Percentiles rank a stretch among this genome's conserved stretches.
Conservation (phyloP, 1,139 yeast genomes). For the Taphrina sp. region DNA sequence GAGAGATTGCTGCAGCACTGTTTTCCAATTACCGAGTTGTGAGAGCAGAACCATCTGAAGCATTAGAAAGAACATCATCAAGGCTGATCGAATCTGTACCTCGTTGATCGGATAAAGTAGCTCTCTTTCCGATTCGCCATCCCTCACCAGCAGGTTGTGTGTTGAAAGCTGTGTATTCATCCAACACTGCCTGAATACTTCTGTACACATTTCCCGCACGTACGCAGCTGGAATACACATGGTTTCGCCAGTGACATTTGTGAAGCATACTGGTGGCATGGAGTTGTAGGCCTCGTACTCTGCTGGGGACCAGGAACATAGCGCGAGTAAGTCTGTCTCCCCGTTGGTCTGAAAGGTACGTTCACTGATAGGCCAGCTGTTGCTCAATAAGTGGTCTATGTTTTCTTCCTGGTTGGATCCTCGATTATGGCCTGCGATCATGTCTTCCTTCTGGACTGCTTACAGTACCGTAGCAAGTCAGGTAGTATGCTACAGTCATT, state of each 20-base stretch:
- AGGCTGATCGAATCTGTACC: neutral
- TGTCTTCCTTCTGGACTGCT: too few relatives aligned
- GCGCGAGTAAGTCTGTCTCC: too few relatives aligned
- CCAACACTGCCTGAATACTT: slow-evolving; percentile 6
- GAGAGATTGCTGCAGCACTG: neutral
- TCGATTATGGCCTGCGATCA: too few relatives aligned
- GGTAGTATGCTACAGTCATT: too few relatives aligned
- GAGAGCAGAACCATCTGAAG: neutral
- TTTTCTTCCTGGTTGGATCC: too few relatives aligned
- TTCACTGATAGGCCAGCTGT: too few relatives aligned
- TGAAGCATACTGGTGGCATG: too few relatives aligned
- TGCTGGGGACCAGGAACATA: too few relatives aligned
- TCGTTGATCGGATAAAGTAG: neutral
- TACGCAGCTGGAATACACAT: slow-evolving; percentile 5
- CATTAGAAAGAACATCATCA: neutral
- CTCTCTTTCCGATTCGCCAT: neutral
- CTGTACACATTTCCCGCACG: slow-evolving; percentile 1
- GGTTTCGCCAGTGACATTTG: neutral
- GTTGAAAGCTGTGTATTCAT: slow-evolving; percentile 5
- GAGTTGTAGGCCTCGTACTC: too few relatives aligned
- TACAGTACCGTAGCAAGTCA: too few relatives aligned
- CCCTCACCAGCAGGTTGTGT: slow-evolving; percentile 2
- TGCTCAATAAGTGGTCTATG: too few relatives aligned
- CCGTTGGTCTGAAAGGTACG: too few relatives aligned
- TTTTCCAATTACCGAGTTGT: neutral